Percentiles rank a stretch among this genome's conserved stretches.
These are phyloP conservation scores for Apiotrichum akiyoshidainum DNA, from an alignment of 1,284 basidiomycete genomes.

Conservation along the genomic window DNA sequence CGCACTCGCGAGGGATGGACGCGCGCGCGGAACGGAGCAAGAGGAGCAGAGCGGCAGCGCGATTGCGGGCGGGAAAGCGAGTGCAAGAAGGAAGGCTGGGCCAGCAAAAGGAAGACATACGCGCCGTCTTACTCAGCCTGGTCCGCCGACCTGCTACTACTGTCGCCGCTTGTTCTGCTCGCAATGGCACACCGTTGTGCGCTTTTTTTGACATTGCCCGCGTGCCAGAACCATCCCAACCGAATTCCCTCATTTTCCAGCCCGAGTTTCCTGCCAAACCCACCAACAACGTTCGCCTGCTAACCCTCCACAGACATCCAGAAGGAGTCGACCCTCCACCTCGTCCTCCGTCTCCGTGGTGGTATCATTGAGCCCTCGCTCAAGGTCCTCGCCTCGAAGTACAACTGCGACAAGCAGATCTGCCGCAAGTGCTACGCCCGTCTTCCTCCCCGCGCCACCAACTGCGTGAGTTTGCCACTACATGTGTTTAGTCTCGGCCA, in stretches of 20 bases:
- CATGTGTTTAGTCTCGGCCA: no score
- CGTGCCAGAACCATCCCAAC: no score
- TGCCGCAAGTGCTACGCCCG: slow-evolving; percentile 99
- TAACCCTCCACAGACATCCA: slow-evolving; percentile 70
- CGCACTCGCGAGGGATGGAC: background rate
- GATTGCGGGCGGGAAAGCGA: background rate
- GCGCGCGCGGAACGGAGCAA: background rate
- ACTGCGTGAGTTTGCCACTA: slow-evolving; percentile 74
- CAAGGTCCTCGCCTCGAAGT: slow-evolving; percentile 92
- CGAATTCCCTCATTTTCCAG: no score
- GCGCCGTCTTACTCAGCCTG: no score
- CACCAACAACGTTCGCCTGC: background rate
- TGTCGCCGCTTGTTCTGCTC: no score
- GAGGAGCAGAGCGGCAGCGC: background rate
- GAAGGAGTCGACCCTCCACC: slow-evolving; percentile 97
- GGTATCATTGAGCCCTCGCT: slow-evolving; percentile 99
- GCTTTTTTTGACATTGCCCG: no score
- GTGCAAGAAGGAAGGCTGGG: no score
- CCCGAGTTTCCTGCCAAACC: no score
- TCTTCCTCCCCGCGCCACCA: slow-evolving; percentile 96
- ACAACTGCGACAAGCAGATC: slow-evolving; percentile 97
- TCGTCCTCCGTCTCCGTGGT: slow-evolving; percentile 95
- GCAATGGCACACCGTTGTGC: no score
- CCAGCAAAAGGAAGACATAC: no score
- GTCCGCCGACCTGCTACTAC: no score